phyloP scores from a whole-genome alignment of 202 grass and related monocot species.

The Bolboschoenoplectus hybrid region DNA sequence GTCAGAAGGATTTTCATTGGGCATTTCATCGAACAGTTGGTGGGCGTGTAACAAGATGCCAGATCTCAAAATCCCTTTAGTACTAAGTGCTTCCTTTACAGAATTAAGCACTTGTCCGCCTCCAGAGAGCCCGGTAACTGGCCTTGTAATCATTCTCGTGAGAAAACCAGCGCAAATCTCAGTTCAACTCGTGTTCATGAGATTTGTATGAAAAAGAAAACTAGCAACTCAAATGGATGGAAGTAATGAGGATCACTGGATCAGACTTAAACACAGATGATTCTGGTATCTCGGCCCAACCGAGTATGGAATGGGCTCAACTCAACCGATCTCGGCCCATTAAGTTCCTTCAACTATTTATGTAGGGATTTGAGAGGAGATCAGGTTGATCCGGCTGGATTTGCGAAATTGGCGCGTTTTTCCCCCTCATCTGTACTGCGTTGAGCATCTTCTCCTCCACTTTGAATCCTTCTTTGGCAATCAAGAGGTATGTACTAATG shows the following conservation, averaged over 20 bases:
- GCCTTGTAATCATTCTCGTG: not conserved
- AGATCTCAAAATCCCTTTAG: not conserved
- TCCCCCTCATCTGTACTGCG: not conserved
- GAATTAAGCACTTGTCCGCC: not conserved
- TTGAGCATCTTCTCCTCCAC: not conserved
- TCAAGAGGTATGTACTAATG: not conserved
- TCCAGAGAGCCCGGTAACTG: not conserved
- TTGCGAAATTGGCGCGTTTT: constrained; percentile 13
- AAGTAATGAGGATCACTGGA: not conserved
- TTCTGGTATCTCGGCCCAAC: not conserved
- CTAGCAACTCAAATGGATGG: not conserved
- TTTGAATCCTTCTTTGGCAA: not conserved
- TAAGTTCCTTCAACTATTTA: not conserved
- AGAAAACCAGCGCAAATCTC: constrained; percentile 6
- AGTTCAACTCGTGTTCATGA: not conserved
- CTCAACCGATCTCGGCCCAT: not conserved
- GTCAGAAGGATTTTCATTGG: not conserved
- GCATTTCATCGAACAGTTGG: constrained; percentile 54
- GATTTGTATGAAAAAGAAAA: not conserved
- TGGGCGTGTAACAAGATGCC: not conserved
- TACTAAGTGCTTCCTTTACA: not conserved
- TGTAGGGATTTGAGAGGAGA: not conserved
- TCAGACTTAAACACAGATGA: not conserved
- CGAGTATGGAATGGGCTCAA: not conserved
- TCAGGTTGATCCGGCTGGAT: not conserved